A percentile compares a stretch with the other conserved stretches of the same genome.
Evolutionary conservation across 169 alveolate species (phyloP).

Genomic region (Ophryocystis elektroscirrha): DNA sequence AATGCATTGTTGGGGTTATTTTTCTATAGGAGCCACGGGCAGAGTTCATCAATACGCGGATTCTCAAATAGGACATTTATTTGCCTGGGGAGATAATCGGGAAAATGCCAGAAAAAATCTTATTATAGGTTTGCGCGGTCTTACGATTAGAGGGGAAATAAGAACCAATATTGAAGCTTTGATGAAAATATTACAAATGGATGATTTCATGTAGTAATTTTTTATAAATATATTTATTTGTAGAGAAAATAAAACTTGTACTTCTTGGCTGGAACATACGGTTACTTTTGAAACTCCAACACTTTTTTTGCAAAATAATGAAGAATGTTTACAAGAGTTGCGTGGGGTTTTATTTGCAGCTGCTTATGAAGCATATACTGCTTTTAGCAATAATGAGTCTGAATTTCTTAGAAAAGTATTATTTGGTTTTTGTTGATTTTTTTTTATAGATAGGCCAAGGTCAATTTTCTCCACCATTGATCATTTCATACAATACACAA

Average conservation of each 20-base stretch:
- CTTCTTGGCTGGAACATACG: constrained; percentile 24
- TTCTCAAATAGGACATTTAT: constrained; percentile 61
- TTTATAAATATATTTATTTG: not conserved
- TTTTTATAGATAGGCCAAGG: constrained; percentile 21
- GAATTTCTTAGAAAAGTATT: constrained; percentile 15
- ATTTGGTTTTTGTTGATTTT: not conserved
- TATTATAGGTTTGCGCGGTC: constrained; percentile 34
- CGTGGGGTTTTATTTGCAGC: constrained; percentile 29
- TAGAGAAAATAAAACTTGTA: constrained; percentile 16
- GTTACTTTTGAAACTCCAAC: constrained; percentile 15
- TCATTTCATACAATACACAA: constrained; percentile 11
- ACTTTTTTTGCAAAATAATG: constrained; percentile 9
- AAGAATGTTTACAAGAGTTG: too few relatives aligned
- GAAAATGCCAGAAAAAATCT: constrained; percentile 38
- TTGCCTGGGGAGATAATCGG: constrained; percentile 43
- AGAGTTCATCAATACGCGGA: constrained; percentile 54
- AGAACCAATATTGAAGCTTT: constrained; percentile 37
- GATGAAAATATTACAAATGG: constrained; percentile 32
- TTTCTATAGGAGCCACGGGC: constrained; percentile 42
- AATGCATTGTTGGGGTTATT: constrained; percentile 47
- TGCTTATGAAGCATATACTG: constrained; percentile 14
- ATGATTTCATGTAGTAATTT: constrained; percentile 23
- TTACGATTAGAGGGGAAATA: constrained; percentile 40
- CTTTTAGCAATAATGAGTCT: constrained; percentile 4
- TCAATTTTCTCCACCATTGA: constrained; percentile 19